phyloP scores from a whole-genome alignment of 495 filamentous ascomycete genomes.

The Hypoxylon cercidicola region DNA sequence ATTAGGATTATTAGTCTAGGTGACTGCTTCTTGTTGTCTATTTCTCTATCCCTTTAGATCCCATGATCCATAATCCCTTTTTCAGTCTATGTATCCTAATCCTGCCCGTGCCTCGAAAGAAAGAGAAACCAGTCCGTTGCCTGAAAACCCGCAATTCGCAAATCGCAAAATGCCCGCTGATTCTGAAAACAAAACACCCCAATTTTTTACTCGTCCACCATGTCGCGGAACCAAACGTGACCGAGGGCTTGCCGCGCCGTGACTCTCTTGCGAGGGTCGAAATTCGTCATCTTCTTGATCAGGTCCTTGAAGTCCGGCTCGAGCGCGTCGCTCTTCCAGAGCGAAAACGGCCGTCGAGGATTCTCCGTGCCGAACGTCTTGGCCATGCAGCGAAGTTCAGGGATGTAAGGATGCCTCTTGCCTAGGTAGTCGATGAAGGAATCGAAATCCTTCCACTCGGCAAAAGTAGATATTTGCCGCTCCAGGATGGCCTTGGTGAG shows the following conservation, averaged over 20 bases:
- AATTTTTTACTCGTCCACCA: constrained; percentile 28
- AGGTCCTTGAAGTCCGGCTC: constrained; percentile 55
- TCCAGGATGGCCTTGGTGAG: constrained; percentile 55
- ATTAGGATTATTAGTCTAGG: constrained; percentile 36
- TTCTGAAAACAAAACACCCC: not conserved
- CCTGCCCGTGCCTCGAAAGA: constrained; percentile 6
- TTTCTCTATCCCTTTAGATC: constrained; percentile 31
- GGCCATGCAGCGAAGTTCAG: constrained; percentile 41
- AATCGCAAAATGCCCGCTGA: not conserved
- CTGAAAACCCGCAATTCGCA: constrained; percentile 5
- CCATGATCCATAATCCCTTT: constrained; percentile 8
- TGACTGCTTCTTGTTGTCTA: constrained; percentile 23
- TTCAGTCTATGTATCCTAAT: constrained; percentile 27
- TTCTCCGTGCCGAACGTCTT: constrained; percentile 51
- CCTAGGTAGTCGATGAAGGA: constrained; percentile 50
- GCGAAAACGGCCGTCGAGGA: constrained; percentile 49
- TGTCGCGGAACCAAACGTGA: constrained; percentile 48
- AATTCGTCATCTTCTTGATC: constrained; percentile 50
- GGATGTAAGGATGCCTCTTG: constrained; percentile 51
- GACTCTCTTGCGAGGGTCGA: constrained; percentile 48
- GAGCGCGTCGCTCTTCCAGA: constrained; percentile 48
- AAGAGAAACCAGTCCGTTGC: constrained; percentile 5
- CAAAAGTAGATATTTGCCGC: constrained; percentile 63
- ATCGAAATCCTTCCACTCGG: constrained; percentile 52
- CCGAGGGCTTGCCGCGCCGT: constrained; percentile 47